Base-by-base conservation (phyloP, 352 stramenopile genomes). In the Phytophthora pseudosyringae region DNA sequence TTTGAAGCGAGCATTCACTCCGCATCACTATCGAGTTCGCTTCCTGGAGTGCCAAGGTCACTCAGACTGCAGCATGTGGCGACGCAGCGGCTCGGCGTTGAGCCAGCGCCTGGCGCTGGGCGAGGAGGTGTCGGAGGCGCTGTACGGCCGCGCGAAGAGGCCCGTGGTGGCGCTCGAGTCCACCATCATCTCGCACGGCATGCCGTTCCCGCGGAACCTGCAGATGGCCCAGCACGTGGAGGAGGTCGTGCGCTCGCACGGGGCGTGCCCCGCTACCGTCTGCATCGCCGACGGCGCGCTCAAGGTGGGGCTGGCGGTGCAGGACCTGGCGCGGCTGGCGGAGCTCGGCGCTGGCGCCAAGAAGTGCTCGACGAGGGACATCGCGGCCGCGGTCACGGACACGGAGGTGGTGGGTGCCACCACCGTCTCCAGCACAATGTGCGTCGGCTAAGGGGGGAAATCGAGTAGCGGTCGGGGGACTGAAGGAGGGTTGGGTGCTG, bases 141-240 rank as follows among this genome's bases (percentile, higher is more conserved):
- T 88, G 33, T 76, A 83, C 29, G 78, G 78, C 0, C 64, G 61
- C 32, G 31, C 35, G 11, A 80, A 72, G 50, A 75, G 56, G 38
- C 87, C 91, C 2, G 71, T 98, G 4, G 93, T 99, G 28, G 97
- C 98, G 40, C 87, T 99, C 16, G 98, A 99, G 78, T 98, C 91
- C n/a, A 99, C 98, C 47, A 99, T 99, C 75, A 98, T 99, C 58
- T 98, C 97, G 31, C 97, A 99, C 76, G 98, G 87, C 45, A 99
- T 99, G 97, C 98, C 98, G 32, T 99, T 93, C 77, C 98, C 98
- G 47, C 80, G 99, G 73, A 99, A 99, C 69, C 66, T 98, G 18
- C 65, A 98, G 55, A 94, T 98, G 75, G 97, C 95, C 8, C 73
- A 78, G 36, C 80, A 91, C 57, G 85, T 99, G 32, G 97, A 98